Conservation (phyloP, 2,329 filamentous ascomycete genomes). For the Colletotrichum cereale region DNA sequence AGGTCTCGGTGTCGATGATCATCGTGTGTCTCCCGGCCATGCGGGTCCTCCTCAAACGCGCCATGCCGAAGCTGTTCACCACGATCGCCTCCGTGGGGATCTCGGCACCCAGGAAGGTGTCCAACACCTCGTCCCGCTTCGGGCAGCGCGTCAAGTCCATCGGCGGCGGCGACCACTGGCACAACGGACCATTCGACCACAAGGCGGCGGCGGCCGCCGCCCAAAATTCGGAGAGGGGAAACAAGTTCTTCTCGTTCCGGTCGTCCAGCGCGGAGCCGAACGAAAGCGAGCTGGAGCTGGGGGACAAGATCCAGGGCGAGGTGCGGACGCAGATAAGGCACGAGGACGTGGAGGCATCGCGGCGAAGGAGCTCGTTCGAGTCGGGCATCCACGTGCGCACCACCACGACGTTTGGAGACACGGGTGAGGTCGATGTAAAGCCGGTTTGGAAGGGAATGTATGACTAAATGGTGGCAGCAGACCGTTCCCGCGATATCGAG, state of each 20-base stretch:
- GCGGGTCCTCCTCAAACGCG: conserved; percentile 46
- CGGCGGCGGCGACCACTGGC: not conserved
- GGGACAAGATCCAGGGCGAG: conserved; percentile 48
- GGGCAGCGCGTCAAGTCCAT: not conserved
- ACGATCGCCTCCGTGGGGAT: conserved; percentile 8
- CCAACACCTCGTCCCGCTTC: conserved; percentile 13
- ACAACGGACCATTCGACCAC: conserved; percentile 15
- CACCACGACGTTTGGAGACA: conserved; percentile 34
- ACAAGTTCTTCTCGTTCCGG: conserved; percentile 21
- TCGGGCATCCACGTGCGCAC: conserved; percentile 42
- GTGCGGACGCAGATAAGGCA: conserved; percentile 48
- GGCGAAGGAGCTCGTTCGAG: conserved; percentile 29
- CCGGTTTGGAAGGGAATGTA: not conserved
- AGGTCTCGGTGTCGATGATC: conserved; percentile 57
- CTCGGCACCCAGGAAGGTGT: conserved; percentile 8
- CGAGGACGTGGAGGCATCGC: not conserved
- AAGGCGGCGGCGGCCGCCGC: conserved; percentile 18
- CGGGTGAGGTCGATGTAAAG: not conserved
- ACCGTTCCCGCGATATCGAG: not conserved
- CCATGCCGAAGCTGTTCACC: conserved; percentile 30
- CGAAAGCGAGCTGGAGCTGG: conserved; percentile 48
- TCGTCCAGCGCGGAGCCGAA: conserved; percentile 17
- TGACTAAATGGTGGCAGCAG: not conserved
- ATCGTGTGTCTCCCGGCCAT: conserved; percentile 57
- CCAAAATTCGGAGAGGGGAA: conserved; percentile 17